Evolutionary conservation across 768 basidiomycete genomes (phyloP).

Genomic region (Ramaria rubella): DNA sequence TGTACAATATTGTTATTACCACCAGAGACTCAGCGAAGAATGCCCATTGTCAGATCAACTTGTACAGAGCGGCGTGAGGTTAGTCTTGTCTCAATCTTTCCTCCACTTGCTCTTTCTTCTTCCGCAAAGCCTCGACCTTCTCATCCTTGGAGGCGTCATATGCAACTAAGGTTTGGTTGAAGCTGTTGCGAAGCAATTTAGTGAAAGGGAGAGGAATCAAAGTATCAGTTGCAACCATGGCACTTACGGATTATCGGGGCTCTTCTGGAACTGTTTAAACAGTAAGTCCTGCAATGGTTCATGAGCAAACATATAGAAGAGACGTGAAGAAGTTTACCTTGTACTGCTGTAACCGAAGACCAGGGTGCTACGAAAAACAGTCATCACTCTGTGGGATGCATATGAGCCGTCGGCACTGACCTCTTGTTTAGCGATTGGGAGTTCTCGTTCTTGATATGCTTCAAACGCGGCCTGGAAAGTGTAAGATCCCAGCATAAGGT

Average conservation of each 20-base stretch:
- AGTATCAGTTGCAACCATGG: neutral
- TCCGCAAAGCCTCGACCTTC: slow-evolving; percentile 66
- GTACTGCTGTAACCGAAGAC: slow-evolving; percentile 86
- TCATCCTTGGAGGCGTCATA: slow-evolving; percentile 89
- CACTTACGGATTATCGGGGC: slow-evolving; percentile 88
- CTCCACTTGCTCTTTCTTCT: slow-evolving; percentile 58
- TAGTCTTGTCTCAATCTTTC: slow-evolving; percentile 52
- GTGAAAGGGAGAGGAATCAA: neutral
- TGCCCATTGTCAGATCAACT: too few relatives aligned
- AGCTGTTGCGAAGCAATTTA: slow-evolving; percentile 54
- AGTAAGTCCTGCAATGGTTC: slow-evolving; percentile 57
- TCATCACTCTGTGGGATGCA: slow-evolving; percentile 11
- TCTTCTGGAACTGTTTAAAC: slow-evolving; percentile 94
- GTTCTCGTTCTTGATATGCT: slow-evolving; percentile 80
- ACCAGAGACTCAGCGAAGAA: too few relatives aligned
- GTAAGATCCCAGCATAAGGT: too few relatives aligned
- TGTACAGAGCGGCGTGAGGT: too few relatives aligned
- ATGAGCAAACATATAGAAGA: slow-evolving; percentile 1
- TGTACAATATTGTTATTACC: too few relatives aligned
- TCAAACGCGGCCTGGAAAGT: slow-evolving; percentile 69
- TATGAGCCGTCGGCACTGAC: slow-evolving; percentile 33
- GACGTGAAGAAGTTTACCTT: slow-evolving; percentile 39
- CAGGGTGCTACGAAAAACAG: slow-evolving; percentile 62
- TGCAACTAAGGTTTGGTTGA: slow-evolving; percentile 72
- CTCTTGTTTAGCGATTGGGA: slow-evolving; percentile 71